These are phyloP conservation scores for Salix brachista DNA, from an alignment of 345 rosid genomes.

Conservation along the genomic window DNA sequence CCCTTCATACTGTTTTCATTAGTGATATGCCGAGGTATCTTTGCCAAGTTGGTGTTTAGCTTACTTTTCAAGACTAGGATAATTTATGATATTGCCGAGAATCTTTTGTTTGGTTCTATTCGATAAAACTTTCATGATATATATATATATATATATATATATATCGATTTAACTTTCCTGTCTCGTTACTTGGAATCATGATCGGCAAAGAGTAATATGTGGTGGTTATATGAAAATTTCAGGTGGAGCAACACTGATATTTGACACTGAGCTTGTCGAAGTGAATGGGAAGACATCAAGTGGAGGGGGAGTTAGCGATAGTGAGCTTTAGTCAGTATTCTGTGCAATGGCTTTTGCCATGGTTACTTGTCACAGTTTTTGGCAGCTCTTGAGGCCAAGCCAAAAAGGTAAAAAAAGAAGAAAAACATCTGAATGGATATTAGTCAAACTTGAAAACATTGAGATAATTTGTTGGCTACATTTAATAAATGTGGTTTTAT, in stretches of 20 bases:
- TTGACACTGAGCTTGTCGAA: constrained; percentile 85
- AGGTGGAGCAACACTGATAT: constrained; percentile 91
- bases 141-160: too few species aligned
- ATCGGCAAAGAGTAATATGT: neutral
- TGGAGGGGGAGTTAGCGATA: constrained; percentile 27
- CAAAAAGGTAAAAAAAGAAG: too few species aligned
- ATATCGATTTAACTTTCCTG: neutral
- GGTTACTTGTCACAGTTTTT: neutral
- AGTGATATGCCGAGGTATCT: neutral
- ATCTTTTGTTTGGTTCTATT: neutral
- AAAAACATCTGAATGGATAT: neutral
- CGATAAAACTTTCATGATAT: neutral
- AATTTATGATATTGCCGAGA: neutral
- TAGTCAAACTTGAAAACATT: neutral
- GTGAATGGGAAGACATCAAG: constrained; percentile 63
- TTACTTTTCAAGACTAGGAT: neutral
- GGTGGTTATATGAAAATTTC: constrained; percentile 24
- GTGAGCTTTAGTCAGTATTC: constrained; percentile 38
- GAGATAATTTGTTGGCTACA: too few species aligned
- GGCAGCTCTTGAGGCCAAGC: neutral
- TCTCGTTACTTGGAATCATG: neutral
- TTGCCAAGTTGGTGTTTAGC: neutral
- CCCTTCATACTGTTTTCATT: neutral
- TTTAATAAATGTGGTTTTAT: too few species aligned
- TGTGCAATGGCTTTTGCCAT: neutral